phyloP scores from a whole-genome alignment of 2,329 filamentous ascomycete species.

The Aspergillus novoparasiticus region DNA sequence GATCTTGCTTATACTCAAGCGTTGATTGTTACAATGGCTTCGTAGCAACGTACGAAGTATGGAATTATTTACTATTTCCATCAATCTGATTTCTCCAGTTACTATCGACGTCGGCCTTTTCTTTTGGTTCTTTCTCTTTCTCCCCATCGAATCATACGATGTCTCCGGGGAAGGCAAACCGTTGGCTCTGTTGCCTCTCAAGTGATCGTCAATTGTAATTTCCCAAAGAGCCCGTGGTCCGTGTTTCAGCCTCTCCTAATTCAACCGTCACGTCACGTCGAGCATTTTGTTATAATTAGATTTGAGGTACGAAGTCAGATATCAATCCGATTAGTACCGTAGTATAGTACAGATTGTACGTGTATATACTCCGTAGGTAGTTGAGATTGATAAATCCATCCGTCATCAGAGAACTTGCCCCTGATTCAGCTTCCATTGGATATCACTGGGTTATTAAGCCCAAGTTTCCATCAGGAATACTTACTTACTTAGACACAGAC shows the following conservation, averaged over 20 bases:
- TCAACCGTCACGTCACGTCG: neutral
- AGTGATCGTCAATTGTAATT: constrained; percentile 11
- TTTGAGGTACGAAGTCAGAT: neutral
- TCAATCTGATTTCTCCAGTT: neutral
- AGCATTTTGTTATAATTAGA: neutral
- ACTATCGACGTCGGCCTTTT: neutral
- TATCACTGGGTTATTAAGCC: neutral
- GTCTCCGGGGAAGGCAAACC: neutral
- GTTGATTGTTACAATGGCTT: neutral
- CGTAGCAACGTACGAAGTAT: neutral
- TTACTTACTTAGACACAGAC: neutral
- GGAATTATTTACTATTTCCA: neutral
- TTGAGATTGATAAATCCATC: neutral
- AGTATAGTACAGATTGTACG: neutral
- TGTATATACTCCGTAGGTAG: neutral
- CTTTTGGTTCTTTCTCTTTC: neutral
- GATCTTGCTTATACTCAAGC: neutral
- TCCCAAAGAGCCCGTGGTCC: constrained; percentile 22
- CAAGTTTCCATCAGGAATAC: neutral
- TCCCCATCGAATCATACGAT: constrained; percentile 13
- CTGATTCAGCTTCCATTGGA: neutral
- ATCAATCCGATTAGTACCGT: neutral
- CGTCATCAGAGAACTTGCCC: neutral
- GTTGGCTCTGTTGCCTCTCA: constrained; percentile 9
- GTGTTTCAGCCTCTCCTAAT: constrained; percentile 18